Conservation (phyloP, 805 yeast genomes). For the Cyberlindnera euphorbiiphila region DNA sequence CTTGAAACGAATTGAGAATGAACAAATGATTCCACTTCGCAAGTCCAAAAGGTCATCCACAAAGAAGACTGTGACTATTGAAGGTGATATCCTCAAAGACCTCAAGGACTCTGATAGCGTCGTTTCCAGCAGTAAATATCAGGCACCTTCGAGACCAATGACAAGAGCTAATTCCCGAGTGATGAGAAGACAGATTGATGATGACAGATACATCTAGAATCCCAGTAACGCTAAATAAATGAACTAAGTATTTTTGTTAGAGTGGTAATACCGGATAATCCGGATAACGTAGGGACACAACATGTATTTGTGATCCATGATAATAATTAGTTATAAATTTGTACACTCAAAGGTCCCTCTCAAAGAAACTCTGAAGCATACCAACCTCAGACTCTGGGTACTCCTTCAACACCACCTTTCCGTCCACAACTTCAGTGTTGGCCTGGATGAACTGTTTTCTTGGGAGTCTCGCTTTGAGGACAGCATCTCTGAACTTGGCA, state of each 20-base stretch:
- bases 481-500: constrained; percentile 61
- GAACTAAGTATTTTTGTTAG: too few species aligned
- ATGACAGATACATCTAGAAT: too few species aligned
- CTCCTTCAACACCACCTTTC: constrained; percentile 54
- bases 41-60: constrained; percentile 4
- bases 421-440: constrained; percentile 50
- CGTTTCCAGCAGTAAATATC: neutral
- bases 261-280: too few species aligned
- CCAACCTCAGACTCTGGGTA: constrained; percentile 73
- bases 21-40: constrained; percentile 9
- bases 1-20: constrained; percentile 6
- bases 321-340: neutral
- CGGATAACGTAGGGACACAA: too few species aligned
- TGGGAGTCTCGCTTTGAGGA: constrained; percentile 71
- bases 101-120: constrained; percentile 2
- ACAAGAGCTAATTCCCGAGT: constrained; percentile 5
- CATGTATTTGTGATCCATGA: too few species aligned
- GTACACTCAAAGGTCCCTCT: constrained; percentile 43
- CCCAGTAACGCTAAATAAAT: too few species aligned
- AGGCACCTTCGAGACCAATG: constrained; percentile 7
- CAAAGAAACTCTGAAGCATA: constrained; percentile 73
- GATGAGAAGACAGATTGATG: constrained; percentile 7
- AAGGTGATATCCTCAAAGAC: constrained; percentile 1
- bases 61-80: constrained; percentile 5
- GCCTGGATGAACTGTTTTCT: constrained; percentile 84